A percentile compares a stretch with the other conserved stretches of the same genome.
phyloP scores from a whole-genome alignment of 2,329 filamentous ascomycete species.

The Aureobasidium sp. region DNA sequence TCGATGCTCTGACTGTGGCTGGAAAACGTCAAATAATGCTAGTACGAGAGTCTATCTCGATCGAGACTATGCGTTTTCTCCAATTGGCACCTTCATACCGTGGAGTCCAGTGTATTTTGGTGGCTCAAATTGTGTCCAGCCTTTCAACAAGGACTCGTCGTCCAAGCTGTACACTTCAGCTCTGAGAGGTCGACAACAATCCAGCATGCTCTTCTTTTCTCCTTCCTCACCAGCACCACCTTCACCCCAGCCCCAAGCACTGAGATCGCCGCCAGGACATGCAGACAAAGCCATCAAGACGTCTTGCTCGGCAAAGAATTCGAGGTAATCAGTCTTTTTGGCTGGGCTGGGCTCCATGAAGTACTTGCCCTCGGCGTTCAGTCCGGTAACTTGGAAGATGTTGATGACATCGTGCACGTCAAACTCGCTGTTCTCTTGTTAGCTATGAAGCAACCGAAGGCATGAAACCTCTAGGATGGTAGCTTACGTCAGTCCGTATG shows the following conservation, averaged over 20 bases:
- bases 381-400: slow-evolving; percentile 75
- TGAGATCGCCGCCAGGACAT: slow-evolving; percentile 75
- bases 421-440: slow-evolving; percentile 40
- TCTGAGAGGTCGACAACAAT: slow-evolving; percentile 65
- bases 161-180: slow-evolving; percentile 63
- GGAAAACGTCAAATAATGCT: background rate
- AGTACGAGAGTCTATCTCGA: background rate
- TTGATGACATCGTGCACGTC: slow-evolving; percentile 84
- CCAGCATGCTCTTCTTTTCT: slow-evolving; percentile 60
- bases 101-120: slow-evolving; percentile 60
- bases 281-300: slow-evolving; percentile 60
- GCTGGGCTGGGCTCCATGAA: slow-evolving; percentile 65
- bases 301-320: slow-evolving; percentile 76
- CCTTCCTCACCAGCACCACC: slow-evolving; percentile 49
- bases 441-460: background rate
- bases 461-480: too few relatives aligned
- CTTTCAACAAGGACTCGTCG: slow-evolving; percentile 43
- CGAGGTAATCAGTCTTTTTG: slow-evolving; percentile 52
- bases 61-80: slow-evolving; percentile 25
- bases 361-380: slow-evolving; percentile 65
- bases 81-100: slow-evolving; percentile 50
- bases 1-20: background rate
- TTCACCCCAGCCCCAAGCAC: slow-evolving; percentile 71
- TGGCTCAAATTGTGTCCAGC: slow-evolving; percentile 56
- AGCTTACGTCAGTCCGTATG: slow-evolving; percentile 51